These are phyloP conservation scores for Jatropha curcas DNA, from an alignment of 345 rosid genomes.

Conservation along the genomic window DNA sequence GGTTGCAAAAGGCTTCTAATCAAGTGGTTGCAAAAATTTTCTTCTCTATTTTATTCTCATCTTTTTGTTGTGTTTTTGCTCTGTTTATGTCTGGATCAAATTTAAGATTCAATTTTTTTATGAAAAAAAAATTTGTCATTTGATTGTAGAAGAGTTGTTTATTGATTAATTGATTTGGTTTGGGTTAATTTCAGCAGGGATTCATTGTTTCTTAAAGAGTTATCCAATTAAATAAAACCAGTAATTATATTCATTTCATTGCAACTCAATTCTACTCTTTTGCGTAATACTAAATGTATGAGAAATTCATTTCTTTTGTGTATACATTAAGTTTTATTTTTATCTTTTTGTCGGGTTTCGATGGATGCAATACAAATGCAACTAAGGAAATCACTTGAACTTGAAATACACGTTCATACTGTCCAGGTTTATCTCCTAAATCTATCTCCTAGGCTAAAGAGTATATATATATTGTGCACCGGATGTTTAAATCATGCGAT, in stretches of 20 bases:
- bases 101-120: conserved; percentile 14
- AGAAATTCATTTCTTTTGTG: no score
- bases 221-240: conserved; percentile 19
- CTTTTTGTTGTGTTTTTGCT: conserved; percentile 13
- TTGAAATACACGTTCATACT: no score
- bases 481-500: no score
- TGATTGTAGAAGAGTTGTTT: conserved; percentile 29
- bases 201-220: conserved; percentile 17
- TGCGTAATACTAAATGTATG: background rate
- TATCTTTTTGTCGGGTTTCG: no score
- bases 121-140: conserved; percentile 14
- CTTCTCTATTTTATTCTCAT: background rate
- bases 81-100: conserved; percentile 20
- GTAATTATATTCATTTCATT: background rate
- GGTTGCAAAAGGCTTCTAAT: conserved; percentile 22
- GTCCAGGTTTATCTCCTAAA: no score
- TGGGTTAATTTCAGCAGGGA: conserved; percentile 34
- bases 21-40: conserved; percentile 27
- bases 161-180: conserved; percentile 37
- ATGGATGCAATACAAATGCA: no score
- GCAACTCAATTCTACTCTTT: background rate
- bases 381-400: no score
- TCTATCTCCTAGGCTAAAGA: no score
- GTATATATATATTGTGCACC: no score
- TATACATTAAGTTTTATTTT: no score